Evolutionary conservation across 2,329 filamentous ascomycete genomes (phyloP), one percentile per base, ranked within the genome.

Genomic region (Teratosphaeria gauchensis): DNA sequence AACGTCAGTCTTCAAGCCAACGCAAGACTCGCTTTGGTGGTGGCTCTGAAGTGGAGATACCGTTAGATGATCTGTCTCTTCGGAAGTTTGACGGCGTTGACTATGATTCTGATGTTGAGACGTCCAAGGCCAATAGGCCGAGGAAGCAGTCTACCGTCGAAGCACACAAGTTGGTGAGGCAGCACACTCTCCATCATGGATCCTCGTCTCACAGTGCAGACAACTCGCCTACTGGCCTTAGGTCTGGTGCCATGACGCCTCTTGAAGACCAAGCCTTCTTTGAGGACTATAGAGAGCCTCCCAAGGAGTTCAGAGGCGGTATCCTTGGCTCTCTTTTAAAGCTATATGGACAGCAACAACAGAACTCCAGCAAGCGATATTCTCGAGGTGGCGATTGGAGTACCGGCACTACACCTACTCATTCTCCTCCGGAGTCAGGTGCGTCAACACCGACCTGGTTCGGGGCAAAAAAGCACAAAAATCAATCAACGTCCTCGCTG

Each of bases 301-400:
- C 88, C 4, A 74, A 78, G 24, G 82, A 86, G 62, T 92, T 89
- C 70, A 83, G 85, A 55, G 86, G 85, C 32, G 88, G 90, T 32
- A 83, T 92, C 53, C 76, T 95, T 1, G 85, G 86, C 2, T 86
- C 85, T 0, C 76, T 95, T 0, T 76, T 94, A 55, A 89, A 86
- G 71, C 78, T 91, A 9, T 86, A 89, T 67, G 80, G 84, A 59
- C 76, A 69, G 14, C 56, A 57, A 12, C 55, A 59, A 21, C 58
- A 59, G 8, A 62, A 62, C 35, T 60, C 71, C 52, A 61, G 64
- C 9, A 68, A 48, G 33, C 53, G 42, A 53, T 59, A 61, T 4
- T 58, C 57, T n/a, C 59, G 57, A n/a, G 46, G 69, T 68, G 28
- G 71, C 66, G 54, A 71, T 30, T 58, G 61, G 51, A 68, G 66